Conservation (phyloP, 768 basidiomycete species). For the Agaricus sinodeliciosus region DNA sequence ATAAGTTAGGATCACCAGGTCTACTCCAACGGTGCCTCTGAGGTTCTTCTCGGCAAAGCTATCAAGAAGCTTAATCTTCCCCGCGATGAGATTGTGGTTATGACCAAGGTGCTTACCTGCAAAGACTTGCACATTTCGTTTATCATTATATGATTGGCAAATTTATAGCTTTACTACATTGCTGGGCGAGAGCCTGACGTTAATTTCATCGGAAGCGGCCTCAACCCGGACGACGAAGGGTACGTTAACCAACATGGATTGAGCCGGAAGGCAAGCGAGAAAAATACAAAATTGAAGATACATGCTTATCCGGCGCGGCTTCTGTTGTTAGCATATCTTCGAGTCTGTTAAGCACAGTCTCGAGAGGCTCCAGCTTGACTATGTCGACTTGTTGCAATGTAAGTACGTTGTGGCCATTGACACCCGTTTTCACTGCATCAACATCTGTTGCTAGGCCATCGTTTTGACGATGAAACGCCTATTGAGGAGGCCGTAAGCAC, state of each 20-base stretch:
- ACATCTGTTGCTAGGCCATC: constrained; percentile 30
- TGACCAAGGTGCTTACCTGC: constrained; percentile 52
- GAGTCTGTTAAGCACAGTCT: constrained; percentile 58
- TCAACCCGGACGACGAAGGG: constrained; percentile 31
- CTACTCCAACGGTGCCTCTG: constrained; percentile 62
- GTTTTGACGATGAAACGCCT: constrained; percentile 51
- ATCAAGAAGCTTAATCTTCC: constrained; percentile 62
- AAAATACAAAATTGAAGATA: no score
- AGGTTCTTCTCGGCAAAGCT: constrained; percentile 63
- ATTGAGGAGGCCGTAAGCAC: constrained; percentile 44
- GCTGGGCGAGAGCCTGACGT: constrained; percentile 21
- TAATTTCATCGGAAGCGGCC: constrained; percentile 7
- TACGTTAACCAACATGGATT: constrained; percentile 50
- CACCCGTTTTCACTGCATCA: background rate
- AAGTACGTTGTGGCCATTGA: constrained; percentile 16
- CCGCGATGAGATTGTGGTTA: constrained; percentile 69
- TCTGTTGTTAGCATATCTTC: constrained; percentile 50
- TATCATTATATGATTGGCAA: background rate
- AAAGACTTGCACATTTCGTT: background rate
- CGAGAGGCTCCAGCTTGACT: constrained; percentile 65
- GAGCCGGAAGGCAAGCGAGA: constrained; percentile 24
- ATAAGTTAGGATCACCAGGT: constrained; percentile 24
- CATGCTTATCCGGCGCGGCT: background rate
- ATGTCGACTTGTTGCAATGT: constrained; percentile 74
- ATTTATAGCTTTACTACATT: constrained; percentile 28